These are phyloP conservation scores for Trichosporon coremiiforme DNA, from an alignment of 1,284 basidiomycete species.

Conservation along the genomic window DNA sequence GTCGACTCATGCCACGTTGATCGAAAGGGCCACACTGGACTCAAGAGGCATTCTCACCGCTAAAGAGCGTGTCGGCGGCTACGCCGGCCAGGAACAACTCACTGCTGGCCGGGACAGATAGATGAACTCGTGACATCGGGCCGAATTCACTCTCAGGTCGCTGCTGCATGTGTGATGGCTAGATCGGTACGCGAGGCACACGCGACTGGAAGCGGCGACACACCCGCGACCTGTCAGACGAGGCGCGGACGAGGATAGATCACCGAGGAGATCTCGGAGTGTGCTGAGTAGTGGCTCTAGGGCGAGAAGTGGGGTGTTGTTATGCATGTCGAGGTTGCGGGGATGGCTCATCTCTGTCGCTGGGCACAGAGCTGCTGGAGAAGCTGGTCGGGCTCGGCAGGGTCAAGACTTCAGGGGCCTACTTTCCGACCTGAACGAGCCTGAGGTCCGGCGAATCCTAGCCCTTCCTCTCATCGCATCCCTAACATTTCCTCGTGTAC, in stretches of 20 bases:
- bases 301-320: background rate
- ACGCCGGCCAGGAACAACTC: slow-evolving; percentile 12
- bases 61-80: background rate
- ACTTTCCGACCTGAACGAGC: background rate
- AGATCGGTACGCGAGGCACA: background rate
- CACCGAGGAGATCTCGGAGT: slow-evolving; percentile 4
- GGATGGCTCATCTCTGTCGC: background rate
- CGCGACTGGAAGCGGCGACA: background rate
- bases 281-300: background rate
- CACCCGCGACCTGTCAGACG: background rate
- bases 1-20: no score
- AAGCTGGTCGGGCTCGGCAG: background rate
- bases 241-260: background rate
- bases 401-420: background rate
- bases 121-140: background rate
- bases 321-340: background rate
- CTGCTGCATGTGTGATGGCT: background rate
- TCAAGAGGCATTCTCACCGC: background rate
- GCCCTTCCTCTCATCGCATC: background rate
- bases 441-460: background rate
- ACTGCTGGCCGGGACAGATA: background rate
- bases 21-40: background rate
- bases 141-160: background rate
- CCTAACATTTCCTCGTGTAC: background rate
- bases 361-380: background rate